Evolutionary conservation across 495 filamentous ascomycete species (phyloP).

Genomic region (Talaromyces adpressus): DNA sequence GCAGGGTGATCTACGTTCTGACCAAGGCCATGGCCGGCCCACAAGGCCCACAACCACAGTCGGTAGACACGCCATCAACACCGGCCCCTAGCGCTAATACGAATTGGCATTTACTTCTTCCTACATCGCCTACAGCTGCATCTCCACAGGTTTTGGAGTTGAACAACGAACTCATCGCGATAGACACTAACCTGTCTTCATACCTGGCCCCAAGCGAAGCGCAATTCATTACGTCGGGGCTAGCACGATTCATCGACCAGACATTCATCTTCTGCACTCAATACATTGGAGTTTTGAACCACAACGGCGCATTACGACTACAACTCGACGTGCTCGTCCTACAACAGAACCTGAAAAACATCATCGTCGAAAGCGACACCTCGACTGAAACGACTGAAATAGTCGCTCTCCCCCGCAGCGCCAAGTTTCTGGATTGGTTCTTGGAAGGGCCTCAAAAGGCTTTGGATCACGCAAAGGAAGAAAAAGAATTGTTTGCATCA

Average conservation of each 20-base stretch:
- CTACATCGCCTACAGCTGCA: slow-evolving; percentile 69
- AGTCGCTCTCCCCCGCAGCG: slow-evolving; percentile 60
- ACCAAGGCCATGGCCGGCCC: slow-evolving; percentile 41
- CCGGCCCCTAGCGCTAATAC: slow-evolving; percentile 47
- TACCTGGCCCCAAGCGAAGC: slow-evolving; percentile 56
- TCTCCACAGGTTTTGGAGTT: slow-evolving; percentile 70
- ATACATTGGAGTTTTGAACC: slow-evolving; percentile 64
- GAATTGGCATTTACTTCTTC: slow-evolving; percentile 64
- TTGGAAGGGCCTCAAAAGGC: slow-evolving; percentile 65
- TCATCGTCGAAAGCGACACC: slow-evolving; percentile 38
- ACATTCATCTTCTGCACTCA: slow-evolving; percentile 59
- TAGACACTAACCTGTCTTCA: slow-evolving; percentile 70
- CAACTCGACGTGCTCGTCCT: slow-evolving; percentile 88
- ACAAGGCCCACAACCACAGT: slow-evolving; percentile 26
- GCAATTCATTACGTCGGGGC: slow-evolving; percentile 64
- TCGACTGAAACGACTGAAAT: slow-evolving; percentile 28
- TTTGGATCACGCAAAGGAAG: slow-evolving; percentile 54
- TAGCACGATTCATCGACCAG: slow-evolving; percentile 63
- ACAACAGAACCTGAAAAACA: slow-evolving; percentile 91
- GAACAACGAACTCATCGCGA: slow-evolving; percentile 71
- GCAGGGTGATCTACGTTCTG: slow-evolving; percentile 65
- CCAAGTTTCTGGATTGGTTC: slow-evolving; percentile 76
- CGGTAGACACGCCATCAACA: slow-evolving; percentile 31
- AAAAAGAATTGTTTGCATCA: slow-evolving; percentile 35
- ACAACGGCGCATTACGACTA: slow-evolving; percentile 69